These are phyloP conservation scores for Akebia trifoliata DNA, from an alignment of 164 flowering plant species.

Conservation along the genomic window DNA sequence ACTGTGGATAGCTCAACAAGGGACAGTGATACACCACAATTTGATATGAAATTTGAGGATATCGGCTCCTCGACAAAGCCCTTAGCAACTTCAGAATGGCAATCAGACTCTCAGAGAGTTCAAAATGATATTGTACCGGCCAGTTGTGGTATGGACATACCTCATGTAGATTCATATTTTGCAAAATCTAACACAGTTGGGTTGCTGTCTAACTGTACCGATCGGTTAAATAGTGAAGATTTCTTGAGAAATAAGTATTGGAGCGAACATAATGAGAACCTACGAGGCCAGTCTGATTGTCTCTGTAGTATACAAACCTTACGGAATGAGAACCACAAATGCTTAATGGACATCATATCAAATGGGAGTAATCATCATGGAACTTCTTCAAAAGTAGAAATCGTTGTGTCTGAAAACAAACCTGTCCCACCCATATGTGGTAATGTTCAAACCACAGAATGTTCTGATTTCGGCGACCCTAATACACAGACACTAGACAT, in stretches of 20 bases:
- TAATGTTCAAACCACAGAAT: constrained; percentile 6
- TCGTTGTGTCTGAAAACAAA: not conserved
- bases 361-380: constrained; percentile 4
- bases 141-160: not conserved
- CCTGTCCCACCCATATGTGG: not conserved
- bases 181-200: constrained; percentile 4
- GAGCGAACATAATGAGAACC: no score
- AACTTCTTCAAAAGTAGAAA: constrained; percentile 1
- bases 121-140: constrained; percentile 1
- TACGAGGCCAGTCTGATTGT: no score
- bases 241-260: no score
- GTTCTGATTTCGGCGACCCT: not conserved
- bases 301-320: no score
- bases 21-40: constrained; percentile 5
- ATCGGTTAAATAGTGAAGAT: not conserved
- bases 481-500: not conserved
- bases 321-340: no score
- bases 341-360: constrained; percentile 5
- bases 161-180: constrained; percentile 1
- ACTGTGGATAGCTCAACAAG: not conserved
- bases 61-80: constrained; percentile 6
- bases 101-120: not conserved
- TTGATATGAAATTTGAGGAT: constrained; percentile 5
- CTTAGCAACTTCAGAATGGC: constrained; percentile 1
- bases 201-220: not conserved